Conservation (phyloP, 1,284 basidiomycete genomes). For the Marasmius tenuissimus region DNA sequence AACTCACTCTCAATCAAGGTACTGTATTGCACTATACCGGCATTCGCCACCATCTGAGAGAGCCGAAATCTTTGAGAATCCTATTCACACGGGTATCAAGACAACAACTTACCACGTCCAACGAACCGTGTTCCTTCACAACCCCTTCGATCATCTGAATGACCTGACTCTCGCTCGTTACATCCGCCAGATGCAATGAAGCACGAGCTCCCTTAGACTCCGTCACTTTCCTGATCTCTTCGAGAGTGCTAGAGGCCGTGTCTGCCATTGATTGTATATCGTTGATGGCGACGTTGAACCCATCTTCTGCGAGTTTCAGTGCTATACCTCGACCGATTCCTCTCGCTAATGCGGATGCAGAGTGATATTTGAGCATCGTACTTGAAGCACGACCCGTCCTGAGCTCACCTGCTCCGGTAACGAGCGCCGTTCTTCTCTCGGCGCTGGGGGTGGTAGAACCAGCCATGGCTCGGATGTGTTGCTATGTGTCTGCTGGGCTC, state of each 20-base stretch:
- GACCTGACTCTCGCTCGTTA: constrained; percentile 26
- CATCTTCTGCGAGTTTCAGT: constrained; percentile 30
- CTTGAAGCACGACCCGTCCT: neutral
- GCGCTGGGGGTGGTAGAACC: neutral
- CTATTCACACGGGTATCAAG: neutral
- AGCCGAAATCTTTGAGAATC: neutral
- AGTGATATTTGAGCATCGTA: neutral
- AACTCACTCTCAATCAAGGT: constrained; percentile 17
- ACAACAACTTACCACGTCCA: constrained; percentile 26
- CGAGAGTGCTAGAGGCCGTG: neutral
- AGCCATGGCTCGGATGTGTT: neutral
- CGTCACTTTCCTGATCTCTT: constrained; percentile 9
- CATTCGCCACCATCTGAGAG: constrained; percentile 25
- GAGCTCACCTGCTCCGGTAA: neutral
- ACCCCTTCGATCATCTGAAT: constrained; percentile 20
- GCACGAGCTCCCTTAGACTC: neutral
- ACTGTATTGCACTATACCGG: constrained; percentile 13
- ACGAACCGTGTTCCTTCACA: constrained; percentile 22
- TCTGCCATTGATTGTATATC: constrained; percentile 17
- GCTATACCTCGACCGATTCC: constrained; percentile 45
- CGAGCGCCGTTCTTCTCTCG: neutral
- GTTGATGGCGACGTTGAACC: constrained; percentile 20
- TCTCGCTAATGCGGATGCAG: constrained; percentile 23
- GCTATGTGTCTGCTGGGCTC: no score
- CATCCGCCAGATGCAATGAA: constrained; percentile 21